Evolutionary conservation across 352 stramenopile species (phyloP), one percentile per base, ranked within the genome.

Genomic region (Peronospora destructor): DNA sequence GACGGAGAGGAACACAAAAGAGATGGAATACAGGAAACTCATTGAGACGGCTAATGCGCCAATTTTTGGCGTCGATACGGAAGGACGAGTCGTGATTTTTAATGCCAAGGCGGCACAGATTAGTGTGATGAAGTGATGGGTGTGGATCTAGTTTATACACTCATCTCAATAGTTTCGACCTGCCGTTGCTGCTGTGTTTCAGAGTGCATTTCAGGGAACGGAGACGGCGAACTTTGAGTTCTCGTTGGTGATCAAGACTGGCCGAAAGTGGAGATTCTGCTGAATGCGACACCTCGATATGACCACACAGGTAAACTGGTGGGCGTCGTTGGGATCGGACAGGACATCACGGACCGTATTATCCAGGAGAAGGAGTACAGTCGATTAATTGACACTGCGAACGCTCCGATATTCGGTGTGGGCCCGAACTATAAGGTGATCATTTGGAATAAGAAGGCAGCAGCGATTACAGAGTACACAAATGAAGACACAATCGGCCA

Each of bases 31-130:
- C 58, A 57, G 61, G 2, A 77, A 80, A 32, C 61, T 95, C 10
- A 91, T 95, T 28, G 84, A 95, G 45, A 94, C 74, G 26, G 84
- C 86, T 1, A 95, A 96, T 56, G 78, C 80, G 12, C 82, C 85
- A 4, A 95, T 95, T 40, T 94, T 96, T 47, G 86, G 84, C 16
- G 61, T 85, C 0, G 73, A 85, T 45, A 72, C 61, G 0, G 37
- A 79, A 28, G 67, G 68, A 7, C 38, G 59, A 8, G 56, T 83
- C 10, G 67, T 77, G 34, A 79, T 89, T 42, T 96, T 91, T 60
- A 92, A 94, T 64, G 57, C 73, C 4, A 89, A 89, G 49, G 84
- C 69, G 14, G 56, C 64, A 0, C 68, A 91, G 45, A 76, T 87
- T 38, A 93, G 77, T 8, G 76, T 6, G 51, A 73, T 25, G 77